Percentiles rank a stretch among this genome's conserved stretches.
These are phyloP conservation scores for Naganishia onofrii DNA, from an alignment of 768 basidiomycete species.

Conservation along the genomic window DNA sequence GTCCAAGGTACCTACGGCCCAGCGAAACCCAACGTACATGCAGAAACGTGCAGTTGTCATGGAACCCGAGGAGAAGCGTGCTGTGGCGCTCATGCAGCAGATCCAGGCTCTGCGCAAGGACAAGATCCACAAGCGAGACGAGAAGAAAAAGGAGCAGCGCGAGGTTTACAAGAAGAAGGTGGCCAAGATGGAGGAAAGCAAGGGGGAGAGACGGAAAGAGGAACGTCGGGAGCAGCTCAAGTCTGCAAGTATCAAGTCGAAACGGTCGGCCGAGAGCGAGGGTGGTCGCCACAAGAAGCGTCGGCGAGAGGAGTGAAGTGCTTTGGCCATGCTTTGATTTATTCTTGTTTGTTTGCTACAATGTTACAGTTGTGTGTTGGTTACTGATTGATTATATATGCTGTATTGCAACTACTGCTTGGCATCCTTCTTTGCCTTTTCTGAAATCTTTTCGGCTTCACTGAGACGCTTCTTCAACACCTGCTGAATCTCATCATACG, in stretches of 20 bases:
- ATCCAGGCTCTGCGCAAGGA: constrained; percentile 88
- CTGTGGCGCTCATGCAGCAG: constrained; percentile 86
- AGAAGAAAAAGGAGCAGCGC: constrained; percentile 80
- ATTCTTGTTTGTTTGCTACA: constrained; percentile 10
- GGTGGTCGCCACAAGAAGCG: constrained; percentile 42
- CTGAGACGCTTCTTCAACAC: constrained; percentile 30
- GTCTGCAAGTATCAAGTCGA: constrained; percentile 48
- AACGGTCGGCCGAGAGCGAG: constrained; percentile 40
- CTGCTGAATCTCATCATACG: constrained; percentile 29
- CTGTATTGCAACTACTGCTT: constrained; percentile 14
- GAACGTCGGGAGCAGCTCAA: constrained; percentile 48
- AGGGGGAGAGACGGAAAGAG: constrained; percentile 47
- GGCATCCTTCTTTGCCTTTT: constrained; percentile 25
- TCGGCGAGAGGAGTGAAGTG: constrained; percentile 27
- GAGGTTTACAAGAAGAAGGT: constrained; percentile 68
- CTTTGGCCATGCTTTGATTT: neutral
- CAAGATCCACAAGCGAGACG: constrained; percentile 70
- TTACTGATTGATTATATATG: neutral
- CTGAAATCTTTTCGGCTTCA: constrained; percentile 28
- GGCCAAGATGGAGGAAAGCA: constrained; percentile 58
- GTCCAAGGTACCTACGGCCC: constrained; percentile 75
- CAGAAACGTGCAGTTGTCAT: constrained; percentile 92
- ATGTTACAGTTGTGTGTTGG: constrained; percentile 17
- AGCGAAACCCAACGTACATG: constrained; percentile 74
- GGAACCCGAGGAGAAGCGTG: constrained; percentile 92